phyloP scores from a whole-genome alignment of 148 eudicot species.

The Persicaria tinctoria region DNA sequence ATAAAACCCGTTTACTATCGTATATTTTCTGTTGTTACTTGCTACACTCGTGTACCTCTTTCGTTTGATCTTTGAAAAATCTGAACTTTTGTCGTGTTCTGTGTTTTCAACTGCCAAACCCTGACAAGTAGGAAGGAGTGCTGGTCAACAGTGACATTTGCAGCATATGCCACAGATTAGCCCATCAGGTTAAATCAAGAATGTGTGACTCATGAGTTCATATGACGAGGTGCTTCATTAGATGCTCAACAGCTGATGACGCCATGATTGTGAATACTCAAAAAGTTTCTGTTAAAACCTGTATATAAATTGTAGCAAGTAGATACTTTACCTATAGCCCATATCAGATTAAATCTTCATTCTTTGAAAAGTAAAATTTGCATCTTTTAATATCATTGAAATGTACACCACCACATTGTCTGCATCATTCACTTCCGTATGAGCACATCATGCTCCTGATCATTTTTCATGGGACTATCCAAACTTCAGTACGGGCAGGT shows the following conservation, averaged over 20 bases:
- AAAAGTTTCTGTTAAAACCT: no score
- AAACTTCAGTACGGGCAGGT: background rate
- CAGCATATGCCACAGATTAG: no score
- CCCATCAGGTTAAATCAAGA: no score
- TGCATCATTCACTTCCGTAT: background rate
- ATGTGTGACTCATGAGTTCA: no score
- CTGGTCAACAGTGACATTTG: no score
- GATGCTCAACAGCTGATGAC: no score
- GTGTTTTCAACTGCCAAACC: background rate
- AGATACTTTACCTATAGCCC: no score
- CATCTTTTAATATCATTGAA: background rate
- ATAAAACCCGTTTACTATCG: background rate
- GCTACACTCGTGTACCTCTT: background rate
- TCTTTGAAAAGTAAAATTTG: no score
- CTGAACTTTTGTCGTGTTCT: background rate
- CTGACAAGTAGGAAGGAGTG: background rate
- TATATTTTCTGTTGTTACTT: background rate
- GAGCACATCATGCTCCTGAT: conserved; percentile 2
- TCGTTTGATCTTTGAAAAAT: background rate
- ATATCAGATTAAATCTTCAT: background rate
- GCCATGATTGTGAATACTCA: no score
- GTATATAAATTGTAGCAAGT: no score
- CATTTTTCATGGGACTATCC: background rate
- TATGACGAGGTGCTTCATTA: no score
- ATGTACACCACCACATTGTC: background rate